Base-by-base conservation (phyloP, 1,139 yeast species). In the Magnusiomyces sp. region DNA sequence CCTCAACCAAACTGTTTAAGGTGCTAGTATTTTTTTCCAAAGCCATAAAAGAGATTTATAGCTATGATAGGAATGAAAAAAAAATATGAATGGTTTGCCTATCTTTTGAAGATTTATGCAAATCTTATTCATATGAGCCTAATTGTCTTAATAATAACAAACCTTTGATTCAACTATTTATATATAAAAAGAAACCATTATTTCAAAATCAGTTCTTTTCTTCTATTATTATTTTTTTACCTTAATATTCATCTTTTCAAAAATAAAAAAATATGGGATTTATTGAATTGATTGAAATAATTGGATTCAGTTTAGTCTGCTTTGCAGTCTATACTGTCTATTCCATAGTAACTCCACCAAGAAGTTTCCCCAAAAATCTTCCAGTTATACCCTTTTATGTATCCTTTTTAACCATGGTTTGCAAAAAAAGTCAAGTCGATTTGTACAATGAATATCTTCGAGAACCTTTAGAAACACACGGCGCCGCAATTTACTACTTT, bases 331-430 rank as follows among this genome's bases (percentile, higher is more conserved):
- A 34, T 17, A n/a, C 16, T 11, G 19, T 33, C 19, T 20, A 31
- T 11, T 46, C 53, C 1, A 44, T 49, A n/a, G 58, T 65, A 0
- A 53, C 64, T 14, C 73, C 74, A 2, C 74, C 73, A 5, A 54
- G 58, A 40, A 62, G 61, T 47, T 69, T 68, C 50, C 73, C 74
- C 0, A 58, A 53, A 41, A 67, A 72, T 51, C 77, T 80, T 36
- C 84, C 85, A 2, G 79, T 83, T 0, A 71, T 80, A 29, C 84
- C 85, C 1, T 77, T 80, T 53, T 80, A 77, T 59, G 83, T 78
- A 2, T 69, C 79, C 0, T 77, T 80, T 55, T 57, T 79, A 32
- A 75, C 82, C 0, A 56, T 72, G 0, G 65, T 71, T 38, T 9
- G 27, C 31, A 70, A 75, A 1, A 59, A 61, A 1, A 84, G 79